Evolutionary conservation across 352 stramenopile genomes (phyloP).

Genomic region (Pythium angustatum): DNA sequence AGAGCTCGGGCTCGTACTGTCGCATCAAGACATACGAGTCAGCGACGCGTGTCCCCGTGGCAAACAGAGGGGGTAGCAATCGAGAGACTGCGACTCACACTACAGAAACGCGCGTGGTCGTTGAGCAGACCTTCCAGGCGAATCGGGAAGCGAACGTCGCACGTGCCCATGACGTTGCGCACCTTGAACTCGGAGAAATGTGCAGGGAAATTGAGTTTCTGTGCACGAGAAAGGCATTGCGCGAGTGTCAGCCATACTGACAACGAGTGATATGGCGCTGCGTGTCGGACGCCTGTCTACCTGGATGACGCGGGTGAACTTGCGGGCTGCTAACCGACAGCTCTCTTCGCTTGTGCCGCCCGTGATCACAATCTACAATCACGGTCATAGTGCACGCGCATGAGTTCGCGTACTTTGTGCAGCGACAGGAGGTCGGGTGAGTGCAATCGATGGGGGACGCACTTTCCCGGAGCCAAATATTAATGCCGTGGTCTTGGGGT

Average conservation of each 20-base stretch:
- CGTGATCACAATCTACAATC: slow-evolving; percentile 85
- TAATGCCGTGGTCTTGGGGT: slow-evolving; percentile 97
- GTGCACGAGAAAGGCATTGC: not conserved
- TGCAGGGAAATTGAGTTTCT: slow-evolving; percentile 89
- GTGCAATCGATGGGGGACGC: not conserved
- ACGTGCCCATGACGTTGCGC: slow-evolving; percentile 98
- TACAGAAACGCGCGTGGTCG: slow-evolving; percentile 94
- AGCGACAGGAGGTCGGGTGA: too few relatives aligned
- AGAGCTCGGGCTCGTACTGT: slow-evolving; percentile 99
- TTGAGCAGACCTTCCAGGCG: slow-evolving; percentile 98
- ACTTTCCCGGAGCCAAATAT: slow-evolving; percentile 98
- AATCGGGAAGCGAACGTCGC: slow-evolving; percentile 98
- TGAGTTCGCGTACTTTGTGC: too few relatives aligned
- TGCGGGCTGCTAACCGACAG: slow-evolving; percentile 78
- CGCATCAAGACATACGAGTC: too few relatives aligned
- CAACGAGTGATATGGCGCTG: not conserved
- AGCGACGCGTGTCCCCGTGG: too few relatives aligned
- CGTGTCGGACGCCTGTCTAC: slow-evolving; percentile 27
- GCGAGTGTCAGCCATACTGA: too few relatives aligned
- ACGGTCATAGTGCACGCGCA: not conserved
- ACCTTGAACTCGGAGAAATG: slow-evolving; percentile 91
- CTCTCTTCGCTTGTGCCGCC: slow-evolving; percentile 82
- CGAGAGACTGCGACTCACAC: slow-evolving; percentile 48
- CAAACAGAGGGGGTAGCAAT: not conserved
- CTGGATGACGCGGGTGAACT: slow-evolving; percentile 87